These are phyloP conservation scores for Leptographium galeiforme DNA, from an alignment of 2,329 filamentous ascomycete genomes.

Conservation along the genomic window DNA sequence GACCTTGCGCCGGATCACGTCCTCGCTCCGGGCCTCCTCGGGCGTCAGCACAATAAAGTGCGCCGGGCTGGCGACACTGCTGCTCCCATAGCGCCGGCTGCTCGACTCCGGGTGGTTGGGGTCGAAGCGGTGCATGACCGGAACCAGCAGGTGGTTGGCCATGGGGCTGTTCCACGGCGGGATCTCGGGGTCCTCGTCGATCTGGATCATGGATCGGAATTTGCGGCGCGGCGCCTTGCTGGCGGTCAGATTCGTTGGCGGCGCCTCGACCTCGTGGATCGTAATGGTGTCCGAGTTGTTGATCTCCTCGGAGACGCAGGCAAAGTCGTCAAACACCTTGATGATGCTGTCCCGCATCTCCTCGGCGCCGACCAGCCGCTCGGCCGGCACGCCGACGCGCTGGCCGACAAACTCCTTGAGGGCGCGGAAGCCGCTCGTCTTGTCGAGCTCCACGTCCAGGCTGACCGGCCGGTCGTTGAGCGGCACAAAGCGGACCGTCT, in stretches of 20 bases:
- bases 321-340: constrained; percentile 63
- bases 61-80: constrained; percentile 28
- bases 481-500: constrained; percentile 64
- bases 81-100: constrained; percentile 4
- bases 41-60: constrained; percentile 65
- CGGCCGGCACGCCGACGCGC: constrained; percentile 48
- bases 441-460: constrained; percentile 68
- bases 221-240: constrained; percentile 33
- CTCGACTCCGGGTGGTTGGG: constrained; percentile 12
- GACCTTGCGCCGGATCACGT: constrained; percentile 67
- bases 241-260: constrained; percentile 64
- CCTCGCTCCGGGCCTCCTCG: constrained; percentile 54
- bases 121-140: constrained; percentile 50
- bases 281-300: constrained; percentile 50
- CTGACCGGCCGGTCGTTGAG: constrained; percentile 56
- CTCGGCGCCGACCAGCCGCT: constrained; percentile 66
- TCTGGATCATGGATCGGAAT: constrained; percentile 36
- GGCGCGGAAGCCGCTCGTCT: constrained; percentile 53
- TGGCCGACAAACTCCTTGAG: constrained; percentile 60
- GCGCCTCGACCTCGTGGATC: constrained; percentile 62
- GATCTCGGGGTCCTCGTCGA: constrained; percentile 32
- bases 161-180: constrained; percentile 44
- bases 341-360: constrained; percentile 77
- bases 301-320: constrained; percentile 60
- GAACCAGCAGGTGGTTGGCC: constrained; percentile 55